Base-by-base conservation (phyloP, 805 yeast genomes). In the Hanseniaspora thailandica region DNA sequence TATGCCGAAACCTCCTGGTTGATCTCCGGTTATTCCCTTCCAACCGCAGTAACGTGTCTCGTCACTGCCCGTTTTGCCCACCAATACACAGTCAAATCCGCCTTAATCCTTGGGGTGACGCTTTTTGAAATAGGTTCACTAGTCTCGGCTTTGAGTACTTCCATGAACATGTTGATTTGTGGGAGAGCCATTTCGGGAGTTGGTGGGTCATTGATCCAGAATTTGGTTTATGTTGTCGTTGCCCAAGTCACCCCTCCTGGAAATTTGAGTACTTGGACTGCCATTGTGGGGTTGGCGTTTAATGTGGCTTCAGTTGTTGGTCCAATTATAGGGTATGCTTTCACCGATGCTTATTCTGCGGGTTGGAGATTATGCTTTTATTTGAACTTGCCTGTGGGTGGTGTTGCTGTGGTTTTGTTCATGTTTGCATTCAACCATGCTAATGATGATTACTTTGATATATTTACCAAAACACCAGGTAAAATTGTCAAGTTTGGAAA, bases 321-420 rank as follows among this genome's bases (percentile, higher is more conserved):
- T 1, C 87, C 88, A 0, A 67, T 80, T 35, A 62, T 82, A 23
- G 87, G 86, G 13, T 87, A 87, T 31, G 80, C 79, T 0, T 75
- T 83, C 55, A 72, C 84, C 1, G 66, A 76, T 2, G 40, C 46
- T 19, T 47, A 53, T 25, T 67, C 74, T 49, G 77, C 73, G 5
- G 67, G 77, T 15, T 83, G 88, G 88, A 70, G 88, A 60, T 82
- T 88, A 86, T 78, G 86, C 59, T 84, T 82, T 62, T 84, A 78
- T 65, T 71, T 84, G 57, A 83, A 82, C 63, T 63, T 84, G 34
- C 86, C 87, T 3, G 64, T 81, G 34, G 84, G 85, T 20, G 87
- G 82, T 1, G 26, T 59, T 6, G 66, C 65, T 10, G 46, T 59
- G 20, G 44, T 55, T 3, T 23, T 60, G 25, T 60, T 63, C 33